Conservation (phyloP, 1,139 yeast genomes). For the Meyerozyma carpophila region DNA sequence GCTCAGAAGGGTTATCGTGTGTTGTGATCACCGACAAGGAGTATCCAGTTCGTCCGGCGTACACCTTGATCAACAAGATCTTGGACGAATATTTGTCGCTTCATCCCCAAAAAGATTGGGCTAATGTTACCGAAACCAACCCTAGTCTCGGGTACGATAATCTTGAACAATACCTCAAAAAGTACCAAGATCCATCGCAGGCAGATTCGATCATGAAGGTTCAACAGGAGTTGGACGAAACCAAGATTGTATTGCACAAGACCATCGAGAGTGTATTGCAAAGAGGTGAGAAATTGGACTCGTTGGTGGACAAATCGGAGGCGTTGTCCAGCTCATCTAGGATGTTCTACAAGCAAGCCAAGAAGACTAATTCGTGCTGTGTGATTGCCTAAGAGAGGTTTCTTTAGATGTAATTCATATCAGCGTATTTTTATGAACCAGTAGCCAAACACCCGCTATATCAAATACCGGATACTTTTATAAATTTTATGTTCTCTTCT, state of each 20-base stretch:
- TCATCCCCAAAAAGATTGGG: constrained; percentile 77
- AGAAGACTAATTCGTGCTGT: constrained; percentile 96
- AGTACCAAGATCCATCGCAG: constrained; percentile 94
- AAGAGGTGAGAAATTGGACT: constrained; percentile 93
- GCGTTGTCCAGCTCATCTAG: constrained; percentile 84
- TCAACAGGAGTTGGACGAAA: constrained; percentile 95
- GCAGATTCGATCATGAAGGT: constrained; percentile 97
- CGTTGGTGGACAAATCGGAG: constrained; percentile 91
- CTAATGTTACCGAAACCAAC: constrained; percentile 45
- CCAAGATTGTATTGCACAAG: constrained; percentile 92
- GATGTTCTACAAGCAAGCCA: constrained; percentile 96
- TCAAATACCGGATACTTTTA: background rate
- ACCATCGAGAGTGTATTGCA: constrained; percentile 92
- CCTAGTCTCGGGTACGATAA: constrained; percentile 49
- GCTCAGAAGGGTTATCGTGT: constrained; percentile 91
- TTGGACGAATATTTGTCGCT: constrained; percentile 85
- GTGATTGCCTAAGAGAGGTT: constrained; percentile 49
- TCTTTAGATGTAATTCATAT: background rate
- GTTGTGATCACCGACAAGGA: constrained; percentile 91
- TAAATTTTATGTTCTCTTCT: constrained; percentile 12
- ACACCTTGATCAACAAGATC: constrained; percentile 82
- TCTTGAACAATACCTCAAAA: constrained; percentile 64
- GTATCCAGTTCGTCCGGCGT: constrained; percentile 97
- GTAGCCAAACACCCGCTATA: background rate
- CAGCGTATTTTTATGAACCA: background rate